Evolutionary conservation across 176 grass and related monocot genomes (phyloP).

Genomic region (Rhynchospora tenuis): DNA sequence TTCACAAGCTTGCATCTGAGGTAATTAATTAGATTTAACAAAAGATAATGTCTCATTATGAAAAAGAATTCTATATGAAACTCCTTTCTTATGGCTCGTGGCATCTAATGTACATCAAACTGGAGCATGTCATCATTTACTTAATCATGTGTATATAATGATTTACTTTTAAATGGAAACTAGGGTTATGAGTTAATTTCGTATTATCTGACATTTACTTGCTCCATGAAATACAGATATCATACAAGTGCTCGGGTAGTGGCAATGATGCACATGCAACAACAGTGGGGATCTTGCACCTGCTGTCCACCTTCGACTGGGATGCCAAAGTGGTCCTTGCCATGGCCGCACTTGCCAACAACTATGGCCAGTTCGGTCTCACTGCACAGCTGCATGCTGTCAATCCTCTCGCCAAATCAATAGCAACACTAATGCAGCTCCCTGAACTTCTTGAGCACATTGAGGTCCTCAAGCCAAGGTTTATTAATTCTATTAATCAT

Average conservation of each 20-base stretch:
- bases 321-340: conserved; percentile 38
- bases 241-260: conserved; percentile 30
- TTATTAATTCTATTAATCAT: not conserved
- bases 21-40: conserved; percentile 12
- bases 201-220: not conserved
- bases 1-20: conserved; percentile 41
- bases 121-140: not conserved
- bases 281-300: conserved; percentile 24
- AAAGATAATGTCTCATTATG: not conserved
- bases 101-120: not conserved
- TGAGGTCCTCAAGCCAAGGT: conserved; percentile 38
- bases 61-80: not conserved
- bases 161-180: not conserved
- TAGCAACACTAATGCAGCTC: conserved; percentile 33
- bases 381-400: conserved; percentile 32
- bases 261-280: conserved; percentile 34
- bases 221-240: conserved; percentile 12
- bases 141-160: not conserved
- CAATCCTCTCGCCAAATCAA: conserved; percentile 33
- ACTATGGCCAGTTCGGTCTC: conserved; percentile 42
- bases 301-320: conserved; percentile 31
- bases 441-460: conserved; percentile 35
- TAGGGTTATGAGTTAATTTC: not conserved
- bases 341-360: conserved; percentile 35
- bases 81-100: not conserved